Base-by-base conservation (phyloP, 495 filamentous ascomycete species). In the Letharia lupina region DNA sequence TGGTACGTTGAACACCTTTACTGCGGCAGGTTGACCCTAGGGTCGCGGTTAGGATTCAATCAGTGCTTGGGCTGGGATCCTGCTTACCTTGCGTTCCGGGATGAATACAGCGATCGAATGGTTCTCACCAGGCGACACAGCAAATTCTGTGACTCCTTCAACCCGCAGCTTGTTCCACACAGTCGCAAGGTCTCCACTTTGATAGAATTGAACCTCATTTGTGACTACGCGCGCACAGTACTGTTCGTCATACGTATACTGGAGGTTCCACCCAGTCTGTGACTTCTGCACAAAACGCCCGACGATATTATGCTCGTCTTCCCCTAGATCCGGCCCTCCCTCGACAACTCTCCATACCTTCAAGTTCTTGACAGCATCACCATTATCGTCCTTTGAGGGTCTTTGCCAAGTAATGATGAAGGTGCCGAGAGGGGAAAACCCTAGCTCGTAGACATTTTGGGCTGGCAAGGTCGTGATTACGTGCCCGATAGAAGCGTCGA, bases 351-450 rank as follows among this genome's bases (percentile, higher is more conserved):
- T 84, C 95, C 95, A 98, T 70, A 98, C 87, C 81, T 97, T 98
- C 66, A 98, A 80, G 75, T 98, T 98, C 84, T 96, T 96, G 59
- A 84, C 84, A 31, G 95, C 90, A 74, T 96, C 89, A 48, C 95
- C 95, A 65, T 89, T 86, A 75, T 91, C 93, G 72, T 98, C 92
- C 78, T 97, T 97, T 50, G 86, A 83, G 45, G 89, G 88, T 57
- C 94, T 87, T 78, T 98, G 92, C 95, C 94, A 97, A 31, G 94
- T 98, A 76, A 95, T 96, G 71, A 96, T 79, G 78, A 87, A 98
- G 64, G 89, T 92, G 60, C 95, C 94, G 58, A 86, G 83, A 40
- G 93, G 93, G 23, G 94, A 98, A 77, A 98, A 98, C 63, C 89
- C 89, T 68, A 98, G 78, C 69, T 98, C 95, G 79, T 89, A 96